Conservation (phyloP, 1,284 basidiomycete genomes). For the Puccinia sorghi region DNA sequence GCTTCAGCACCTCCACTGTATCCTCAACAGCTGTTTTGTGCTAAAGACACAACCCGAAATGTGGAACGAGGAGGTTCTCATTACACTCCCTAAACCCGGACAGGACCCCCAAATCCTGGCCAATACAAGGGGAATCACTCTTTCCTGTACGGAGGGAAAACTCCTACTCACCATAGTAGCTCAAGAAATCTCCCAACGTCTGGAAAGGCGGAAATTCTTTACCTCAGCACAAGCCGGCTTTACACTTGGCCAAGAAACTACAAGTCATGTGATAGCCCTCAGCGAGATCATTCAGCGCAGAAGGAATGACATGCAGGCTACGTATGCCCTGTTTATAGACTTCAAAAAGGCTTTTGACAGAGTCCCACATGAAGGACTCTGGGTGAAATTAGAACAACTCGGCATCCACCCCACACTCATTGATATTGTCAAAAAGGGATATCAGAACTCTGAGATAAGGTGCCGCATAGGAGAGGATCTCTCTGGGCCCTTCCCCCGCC, state of each 20-base stretch:
- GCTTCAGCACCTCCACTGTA: not conserved
- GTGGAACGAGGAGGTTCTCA: conserved; percentile 19
- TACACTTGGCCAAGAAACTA: conserved; percentile 5
- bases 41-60: conserved; percentile 5
- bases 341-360: conserved; percentile 39
- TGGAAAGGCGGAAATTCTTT: conserved; percentile 9
- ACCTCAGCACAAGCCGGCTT: conserved; percentile 19
- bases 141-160: conserved; percentile 21
- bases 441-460: not conserved
- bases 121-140: conserved; percentile 25
- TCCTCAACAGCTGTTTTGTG: not conserved
- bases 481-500: not conserved
- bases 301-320: not conserved
- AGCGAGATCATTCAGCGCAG: not conserved
- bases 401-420: not conserved
- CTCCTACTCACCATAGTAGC: conserved; percentile 3
- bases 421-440: conserved; percentile 2
- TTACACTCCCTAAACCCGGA: conserved; percentile 10
- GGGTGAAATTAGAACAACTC: not conserved
- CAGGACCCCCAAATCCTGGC: not conserved
- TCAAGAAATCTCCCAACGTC: not conserved
- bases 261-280: not conserved
- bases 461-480: not conserved
- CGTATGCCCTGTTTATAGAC: conserved; percentile 19
- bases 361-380: conserved; percentile 31